A percentile compares a stretch with the other conserved stretches of the same genome.
phyloP scores from a whole-genome alignment of 768 basidiomycete genomes.

The Suillus occidentalis region DNA sequence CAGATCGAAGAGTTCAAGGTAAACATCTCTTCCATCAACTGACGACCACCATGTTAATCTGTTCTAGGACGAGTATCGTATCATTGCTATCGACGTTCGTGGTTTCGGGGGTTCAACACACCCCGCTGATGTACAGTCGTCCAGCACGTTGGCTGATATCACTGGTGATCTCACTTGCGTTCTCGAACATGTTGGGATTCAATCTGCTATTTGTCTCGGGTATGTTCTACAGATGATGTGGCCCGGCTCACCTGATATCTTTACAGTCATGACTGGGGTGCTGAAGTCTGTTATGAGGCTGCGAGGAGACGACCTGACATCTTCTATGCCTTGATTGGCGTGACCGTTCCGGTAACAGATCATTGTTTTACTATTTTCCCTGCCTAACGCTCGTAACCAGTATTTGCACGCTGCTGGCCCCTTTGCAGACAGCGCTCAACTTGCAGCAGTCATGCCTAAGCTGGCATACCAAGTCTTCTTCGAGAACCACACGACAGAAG shows the following conservation, averaged over 20 bases:
- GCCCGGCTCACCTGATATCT: not conserved
- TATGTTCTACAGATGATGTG: constrained; percentile 24
- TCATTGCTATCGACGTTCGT: constrained; percentile 66
- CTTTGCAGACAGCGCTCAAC: constrained; percentile 45
- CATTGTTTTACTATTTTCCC: not conserved
- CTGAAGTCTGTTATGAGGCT: constrained; percentile 65
- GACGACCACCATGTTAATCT: not conserved
- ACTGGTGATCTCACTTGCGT: constrained; percentile 66
- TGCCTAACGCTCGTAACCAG: constrained; percentile 32
- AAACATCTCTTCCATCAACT: not conserved
- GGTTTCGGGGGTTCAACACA: constrained; percentile 72
- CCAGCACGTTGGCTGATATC: constrained; percentile 59
- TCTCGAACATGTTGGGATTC: constrained; percentile 48
- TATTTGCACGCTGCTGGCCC: constrained; percentile 56
- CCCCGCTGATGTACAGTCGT: constrained; percentile 59
- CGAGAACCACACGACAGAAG: constrained; percentile 44
- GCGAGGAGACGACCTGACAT: constrained; percentile 67
- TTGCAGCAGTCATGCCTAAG: constrained; percentile 45
- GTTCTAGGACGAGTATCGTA: constrained; percentile 54
- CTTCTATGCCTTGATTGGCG: constrained; percentile 57
- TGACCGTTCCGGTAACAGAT: constrained; percentile 55
- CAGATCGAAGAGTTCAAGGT: constrained; percentile 71
- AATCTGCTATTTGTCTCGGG: constrained; percentile 63
- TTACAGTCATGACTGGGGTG: constrained; percentile 74
- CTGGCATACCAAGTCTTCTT: constrained; percentile 69